A percentile compares a stretch with the other conserved stretches of the same genome.
Conservation (phyloP, 2,329 filamentous ascomycete genomes). For the Ophiosphaerella narmari region DNA sequence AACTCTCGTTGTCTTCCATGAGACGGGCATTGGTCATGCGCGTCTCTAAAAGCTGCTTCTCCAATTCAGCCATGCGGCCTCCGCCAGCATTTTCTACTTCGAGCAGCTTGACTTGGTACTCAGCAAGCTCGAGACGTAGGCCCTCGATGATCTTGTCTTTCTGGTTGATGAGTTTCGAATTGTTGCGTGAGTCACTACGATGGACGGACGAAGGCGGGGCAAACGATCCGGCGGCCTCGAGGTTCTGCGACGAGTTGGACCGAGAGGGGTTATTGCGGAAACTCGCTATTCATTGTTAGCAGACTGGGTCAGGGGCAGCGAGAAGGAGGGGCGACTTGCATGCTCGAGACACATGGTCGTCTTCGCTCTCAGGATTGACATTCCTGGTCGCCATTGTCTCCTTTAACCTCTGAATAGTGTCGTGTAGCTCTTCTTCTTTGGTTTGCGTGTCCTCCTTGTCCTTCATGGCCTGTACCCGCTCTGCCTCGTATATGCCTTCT, state of each 20-base stretch:
- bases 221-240: conserved; percentile 81
- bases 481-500: conserved; percentile 89
- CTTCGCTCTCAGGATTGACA: conserved; percentile 56
- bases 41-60: conserved; percentile 85
- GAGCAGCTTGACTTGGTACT: conserved; percentile 92
- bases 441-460: conserved; percentile 88
- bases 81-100: conserved; percentile 93
- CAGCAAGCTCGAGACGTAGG: conserved; percentile 86
- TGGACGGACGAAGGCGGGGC: conserved; percentile 83
- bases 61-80: conserved; percentile 84
- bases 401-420: conserved; percentile 88
- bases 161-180: conserved; percentile 86
- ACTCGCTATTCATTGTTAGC: conserved; percentile 42
- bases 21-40: conserved; percentile 94
- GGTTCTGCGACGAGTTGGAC: conserved; percentile 62
- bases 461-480: conserved; percentile 82
- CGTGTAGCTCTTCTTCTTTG: conserved; percentile 87
- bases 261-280: conserved; percentile 51
- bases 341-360: conserved; percentile 57
- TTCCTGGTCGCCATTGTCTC: conserved; percentile 82
- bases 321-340: conserved; percentile 46
- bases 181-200: conserved; percentile 86
- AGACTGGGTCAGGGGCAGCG: background rate
- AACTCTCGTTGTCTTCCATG: conserved; percentile 99
- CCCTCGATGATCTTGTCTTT: conserved; percentile 97